phyloP scores from a whole-genome alignment of 768 basidiomycete species.

The Stropharia rugosoannulata region DNA sequence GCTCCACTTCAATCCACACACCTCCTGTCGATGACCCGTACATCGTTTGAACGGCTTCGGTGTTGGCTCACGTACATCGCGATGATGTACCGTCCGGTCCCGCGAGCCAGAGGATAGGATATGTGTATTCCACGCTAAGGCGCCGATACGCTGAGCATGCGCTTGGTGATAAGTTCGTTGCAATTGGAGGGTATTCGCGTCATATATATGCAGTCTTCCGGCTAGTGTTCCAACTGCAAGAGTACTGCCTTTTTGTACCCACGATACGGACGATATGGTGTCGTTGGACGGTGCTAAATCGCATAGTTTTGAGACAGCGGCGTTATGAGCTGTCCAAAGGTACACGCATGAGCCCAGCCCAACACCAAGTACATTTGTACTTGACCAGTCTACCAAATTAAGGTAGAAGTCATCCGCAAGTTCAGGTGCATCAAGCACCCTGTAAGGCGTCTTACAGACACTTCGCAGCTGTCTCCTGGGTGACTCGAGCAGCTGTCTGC shows the following conservation, averaged over 20 bases:
- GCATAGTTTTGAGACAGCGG: constrained; percentile 88
- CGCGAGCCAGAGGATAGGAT: constrained; percentile 89
- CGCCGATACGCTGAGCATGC: constrained; percentile 88
- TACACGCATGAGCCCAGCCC: constrained; percentile 93
- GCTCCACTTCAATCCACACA: constrained; percentile 95
- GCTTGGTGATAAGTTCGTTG: constrained; percentile 84
- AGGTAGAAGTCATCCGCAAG: constrained; percentile 98
- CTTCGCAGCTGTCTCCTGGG: constrained; percentile 79
- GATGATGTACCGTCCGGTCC: constrained; percentile 87
- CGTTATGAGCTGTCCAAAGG: constrained; percentile 95
- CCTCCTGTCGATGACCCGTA: constrained; percentile 85
- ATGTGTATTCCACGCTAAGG: constrained; percentile 90
- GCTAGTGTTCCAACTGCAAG: constrained; percentile 92
- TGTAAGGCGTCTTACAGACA: constrained; percentile 93
- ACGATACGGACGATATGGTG: constrained; percentile 83
- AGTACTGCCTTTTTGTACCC: constrained; percentile 91
- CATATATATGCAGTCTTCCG: constrained; percentile 91
- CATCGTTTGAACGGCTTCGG: constrained; percentile 68
- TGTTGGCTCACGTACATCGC: constrained; percentile 80
- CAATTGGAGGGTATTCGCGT: constrained; percentile 72
- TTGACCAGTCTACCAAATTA: constrained; percentile 96
- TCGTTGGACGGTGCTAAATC: constrained; percentile 71
- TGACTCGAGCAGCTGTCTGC: constrained; percentile 78
- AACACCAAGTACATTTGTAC: constrained; percentile 92
- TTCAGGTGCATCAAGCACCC: constrained; percentile 96